Evolutionary conservation across 306 rosid genomes (phyloP), one percentile per base, ranked within the genome.

Genomic region (Ochetophila trinervis): DNA sequence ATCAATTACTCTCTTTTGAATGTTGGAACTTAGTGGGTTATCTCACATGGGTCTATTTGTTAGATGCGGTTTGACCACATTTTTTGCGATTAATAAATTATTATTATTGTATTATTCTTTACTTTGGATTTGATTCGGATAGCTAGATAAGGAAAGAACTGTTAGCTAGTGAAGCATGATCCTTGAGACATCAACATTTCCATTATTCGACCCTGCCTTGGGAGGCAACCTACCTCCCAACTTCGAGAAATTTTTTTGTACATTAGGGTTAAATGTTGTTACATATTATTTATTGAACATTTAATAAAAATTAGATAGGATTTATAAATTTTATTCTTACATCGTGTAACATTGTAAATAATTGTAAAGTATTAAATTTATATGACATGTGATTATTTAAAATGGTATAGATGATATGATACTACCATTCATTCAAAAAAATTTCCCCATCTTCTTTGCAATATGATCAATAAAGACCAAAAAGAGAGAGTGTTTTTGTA

Each of bases 171-270:
- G 83, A 77, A 74, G 93, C 81, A 77, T 86, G 91, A 91, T 86
- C 67, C 81, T 71, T 65, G 77, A 78, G 87, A 91, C 94, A 84
- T 36, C 73, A 79, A 79, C 96, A 84, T 58, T 37, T 50, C 45
- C 81, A 76, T 79, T 36, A 80, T 83, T 78, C 66, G 83, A 83
- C 85, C 83, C 82, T 78, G 81, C 83, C 76, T 27, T 18, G 76
- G 91, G 96, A 81, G 87, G 83, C 90, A 86, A 65, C 85, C 84
- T 74, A 84, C 80, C 60, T 34, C 57, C 74, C 45, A 10, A 40
- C 45, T 40, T 40, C 45, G 14, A 12, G n/a, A n/a, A n/a, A n/a
- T n/a, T n/a, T n/a, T n/a, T n/a, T n/a, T n/a, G n/a, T n/a, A n/a
- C n/a, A n/a, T n/a, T n/a, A n/a, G n/a, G n/a, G n/a, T n/a, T n/a